Evolutionary conservation across 805 yeast genomes (phyloP).

Genomic region (Kockiozyma suomiensis): DNA sequence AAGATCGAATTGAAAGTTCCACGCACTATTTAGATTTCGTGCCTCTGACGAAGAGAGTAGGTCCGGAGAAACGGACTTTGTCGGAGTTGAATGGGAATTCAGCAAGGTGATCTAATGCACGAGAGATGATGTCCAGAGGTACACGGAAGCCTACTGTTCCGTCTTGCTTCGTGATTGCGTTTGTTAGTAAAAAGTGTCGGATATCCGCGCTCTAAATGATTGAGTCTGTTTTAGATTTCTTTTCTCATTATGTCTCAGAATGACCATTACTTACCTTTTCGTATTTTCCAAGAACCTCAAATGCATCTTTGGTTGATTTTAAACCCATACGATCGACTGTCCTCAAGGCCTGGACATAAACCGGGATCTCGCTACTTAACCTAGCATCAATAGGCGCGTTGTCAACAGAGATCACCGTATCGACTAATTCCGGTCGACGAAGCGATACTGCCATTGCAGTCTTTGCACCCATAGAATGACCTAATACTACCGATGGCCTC

Average conservation of each 20-base stretch:
- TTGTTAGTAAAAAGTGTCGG: slow-evolving; percentile 77
- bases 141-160: slow-evolving; percentile 53
- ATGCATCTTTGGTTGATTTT: slow-evolving; percentile 65
- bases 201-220: slow-evolving; percentile 52
- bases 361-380: slow-evolving; percentile 61
- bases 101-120: slow-evolving; percentile 66
- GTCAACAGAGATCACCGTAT: slow-evolving; percentile 75
- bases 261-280: no score
- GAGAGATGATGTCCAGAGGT: slow-evolving; percentile 71
- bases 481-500: slow-evolving; percentile 43
- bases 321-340: slow-evolving; percentile 55
- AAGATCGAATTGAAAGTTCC: background rate
- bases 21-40: slow-evolving; percentile 60
- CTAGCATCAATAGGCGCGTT: slow-evolving; percentile 80
- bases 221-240: no score
- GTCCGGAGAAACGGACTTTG: slow-evolving; percentile 62
- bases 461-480: slow-evolving; percentile 77
- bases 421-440: slow-evolving; percentile 61
- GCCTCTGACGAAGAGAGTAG: slow-evolving; percentile 80
- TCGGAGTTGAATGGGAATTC: slow-evolving; percentile 73
- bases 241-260: no score
- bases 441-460: slow-evolving; percentile 86
- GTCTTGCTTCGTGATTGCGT: slow-evolving; percentile 54
- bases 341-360: slow-evolving; percentile 65
- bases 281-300: slow-evolving; percentile 59